Evolutionary conservation across 805 yeast genomes (phyloP).

Genomic region (Schwanniomyces polymorphus): DNA sequence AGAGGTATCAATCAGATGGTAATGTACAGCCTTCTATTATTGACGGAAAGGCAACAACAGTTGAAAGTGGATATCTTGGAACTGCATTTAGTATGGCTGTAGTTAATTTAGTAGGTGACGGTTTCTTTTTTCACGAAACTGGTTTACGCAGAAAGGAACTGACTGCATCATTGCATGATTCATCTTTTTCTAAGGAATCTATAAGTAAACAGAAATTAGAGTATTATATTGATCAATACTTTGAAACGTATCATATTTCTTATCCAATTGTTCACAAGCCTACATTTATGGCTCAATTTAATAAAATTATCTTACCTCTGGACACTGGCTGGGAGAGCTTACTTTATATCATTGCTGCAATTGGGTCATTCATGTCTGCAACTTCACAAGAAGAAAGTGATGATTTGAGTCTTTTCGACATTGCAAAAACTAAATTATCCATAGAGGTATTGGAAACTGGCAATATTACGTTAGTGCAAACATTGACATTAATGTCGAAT

Average conservation of each 20-base stretch:
- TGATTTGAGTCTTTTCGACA: conserved; percentile 13
- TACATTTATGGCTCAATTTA: conserved; percentile 15
- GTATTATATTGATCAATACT: conserved; percentile 11
- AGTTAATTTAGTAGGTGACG: conserved; percentile 14
- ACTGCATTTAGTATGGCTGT: conserved; percentile 1
- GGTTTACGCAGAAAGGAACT: neutral
- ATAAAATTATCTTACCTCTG: conserved; percentile 13
- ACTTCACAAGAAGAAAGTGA: conserved; percentile 12
- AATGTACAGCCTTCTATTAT: neutral
- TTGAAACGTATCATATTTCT: conserved; percentile 15
- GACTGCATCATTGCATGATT: neutral
- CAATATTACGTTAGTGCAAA: conserved; percentile 48
- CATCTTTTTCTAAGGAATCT: neutral
- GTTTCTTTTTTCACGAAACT: conserved; percentile 11
- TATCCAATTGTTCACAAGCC: conserved; percentile 17
- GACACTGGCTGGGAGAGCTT: conserved; percentile 14
- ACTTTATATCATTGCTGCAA: conserved; percentile 15
- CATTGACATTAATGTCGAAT: conserved; percentile 15
- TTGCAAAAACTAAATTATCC: conserved; percentile 12
- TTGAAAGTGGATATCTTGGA: neutral
- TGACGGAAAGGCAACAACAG: conserved; percentile 6
- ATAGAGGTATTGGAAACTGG: conserved; percentile 51
- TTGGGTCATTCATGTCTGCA: conserved; percentile 17
- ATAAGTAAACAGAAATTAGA: conserved; percentile 9
- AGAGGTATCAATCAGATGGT: conserved; percentile 11